Conservation (phyloP, 2,329 filamentous ascomycete genomes). For the Calonectria pseudoreteaudii region DNA sequence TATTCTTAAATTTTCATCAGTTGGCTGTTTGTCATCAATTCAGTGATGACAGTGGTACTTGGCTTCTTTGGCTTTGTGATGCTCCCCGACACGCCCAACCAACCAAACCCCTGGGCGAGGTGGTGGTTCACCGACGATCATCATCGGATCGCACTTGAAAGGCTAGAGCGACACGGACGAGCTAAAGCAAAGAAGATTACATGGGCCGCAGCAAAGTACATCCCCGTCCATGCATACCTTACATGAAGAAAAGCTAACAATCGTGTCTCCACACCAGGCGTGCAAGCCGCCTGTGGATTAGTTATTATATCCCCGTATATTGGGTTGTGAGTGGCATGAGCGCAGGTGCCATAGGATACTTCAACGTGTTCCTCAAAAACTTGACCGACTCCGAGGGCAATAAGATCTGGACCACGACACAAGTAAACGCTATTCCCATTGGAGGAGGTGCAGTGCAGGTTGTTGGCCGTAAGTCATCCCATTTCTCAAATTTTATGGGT, state of each 20-base stretch:
- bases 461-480: constrained; percentile 48
- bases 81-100: constrained; percentile 13
- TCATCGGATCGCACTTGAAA: constrained; percentile 40
- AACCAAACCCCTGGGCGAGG: constrained; percentile 39
- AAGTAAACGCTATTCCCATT: constrained; percentile 65
- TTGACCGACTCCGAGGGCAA: constrained; percentile 38
- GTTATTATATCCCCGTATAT: constrained; percentile 38
- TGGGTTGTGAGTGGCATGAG: constrained; percentile 29
- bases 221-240: background rate
- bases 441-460: constrained; percentile 53
- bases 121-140: constrained; percentile 46
- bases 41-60: constrained; percentile 7
- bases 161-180: constrained; percentile 41
- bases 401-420: constrained; percentile 43
- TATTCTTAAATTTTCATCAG: background rate
- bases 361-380: constrained; percentile 48
- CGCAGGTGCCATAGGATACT: constrained; percentile 39
- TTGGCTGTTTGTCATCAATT: constrained; percentile 20
- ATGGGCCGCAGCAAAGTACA: constrained; percentile 39
- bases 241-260: background rate
- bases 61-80: constrained; percentile 24
- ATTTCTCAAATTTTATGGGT: background rate
- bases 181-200: constrained; percentile 40
- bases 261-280: background rate
- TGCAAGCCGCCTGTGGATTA: constrained; percentile 45